Conservation (phyloP, 2,329 filamentous ascomycete species). For the Xylaria sp. region DNA sequence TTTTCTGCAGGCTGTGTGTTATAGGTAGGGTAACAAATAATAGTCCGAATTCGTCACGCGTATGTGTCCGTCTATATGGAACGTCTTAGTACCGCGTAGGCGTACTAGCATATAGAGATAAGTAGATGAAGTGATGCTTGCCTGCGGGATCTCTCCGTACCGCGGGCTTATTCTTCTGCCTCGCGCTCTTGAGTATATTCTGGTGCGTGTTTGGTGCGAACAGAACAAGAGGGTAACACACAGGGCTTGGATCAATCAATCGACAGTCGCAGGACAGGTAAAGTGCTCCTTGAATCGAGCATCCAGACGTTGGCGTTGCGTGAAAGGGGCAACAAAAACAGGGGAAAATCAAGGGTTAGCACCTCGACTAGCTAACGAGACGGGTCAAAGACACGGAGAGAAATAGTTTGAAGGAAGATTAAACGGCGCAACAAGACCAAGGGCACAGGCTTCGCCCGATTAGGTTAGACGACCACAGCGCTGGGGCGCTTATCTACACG, state of each 20-base stretch:
- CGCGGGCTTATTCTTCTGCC: too few species aligned
- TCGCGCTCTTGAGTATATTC: too few species aligned
- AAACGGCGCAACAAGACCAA: constrained; percentile 17
- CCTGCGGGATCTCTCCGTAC: too few species aligned
- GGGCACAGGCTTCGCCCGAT: constrained; percentile 18
- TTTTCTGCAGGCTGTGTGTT: neutral
- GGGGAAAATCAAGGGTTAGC: neutral
- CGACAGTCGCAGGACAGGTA: neutral
- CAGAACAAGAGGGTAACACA: neutral
- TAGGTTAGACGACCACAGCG: constrained; percentile 27
- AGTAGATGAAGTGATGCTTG: too few species aligned
- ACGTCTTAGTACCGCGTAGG: neutral
- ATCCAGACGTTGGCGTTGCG: constrained; percentile 16
- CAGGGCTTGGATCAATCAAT: constrained; percentile 2
- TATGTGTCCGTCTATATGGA: neutral
- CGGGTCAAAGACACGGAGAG: neutral
- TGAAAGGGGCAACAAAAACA: constrained; percentile 19
- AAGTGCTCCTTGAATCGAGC: constrained; percentile 19
- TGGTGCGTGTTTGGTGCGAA: neutral
- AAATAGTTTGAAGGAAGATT: constrained; percentile 11
- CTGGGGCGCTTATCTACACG: neutral
- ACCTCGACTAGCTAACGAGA: neutral
- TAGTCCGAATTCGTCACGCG: constrained; percentile 5
- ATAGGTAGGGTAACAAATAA: neutral
- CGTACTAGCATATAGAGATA: neutral